These are phyloP conservation scores for Penicillium hordei DNA, from an alignment of 2,329 filamentous ascomycete species.

Conservation along the genomic window DNA sequence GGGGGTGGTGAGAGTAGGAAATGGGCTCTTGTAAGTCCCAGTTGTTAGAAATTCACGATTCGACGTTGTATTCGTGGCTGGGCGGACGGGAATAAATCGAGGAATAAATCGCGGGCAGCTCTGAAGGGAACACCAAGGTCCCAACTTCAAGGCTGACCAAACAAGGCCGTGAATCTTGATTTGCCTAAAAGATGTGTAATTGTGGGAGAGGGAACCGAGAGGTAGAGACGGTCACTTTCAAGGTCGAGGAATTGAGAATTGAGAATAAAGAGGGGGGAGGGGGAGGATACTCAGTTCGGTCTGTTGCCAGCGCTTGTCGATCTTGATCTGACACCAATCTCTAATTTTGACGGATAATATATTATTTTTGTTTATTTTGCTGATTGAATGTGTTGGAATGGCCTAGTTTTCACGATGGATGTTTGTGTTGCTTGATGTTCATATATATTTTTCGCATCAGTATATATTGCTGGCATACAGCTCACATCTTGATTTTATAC, in stretches of 20 bases:
- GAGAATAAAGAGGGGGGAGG: not conserved
- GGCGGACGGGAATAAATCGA: constrained; percentile 16
- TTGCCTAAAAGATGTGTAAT: not conserved
- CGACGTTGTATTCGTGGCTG: constrained; percentile 15
- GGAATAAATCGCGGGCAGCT: constrained; percentile 26
- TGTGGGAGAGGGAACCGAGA: not conserved
- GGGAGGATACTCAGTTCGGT: not conserved
- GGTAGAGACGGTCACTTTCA: not conserved
- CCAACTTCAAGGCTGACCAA: constrained; percentile 30
- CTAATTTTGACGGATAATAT: not conserved
- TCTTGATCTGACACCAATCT: not conserved
- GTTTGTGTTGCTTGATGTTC: not conserved
- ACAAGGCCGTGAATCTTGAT: constrained; percentile 17
- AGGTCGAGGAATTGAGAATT: not conserved
- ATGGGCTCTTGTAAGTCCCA: not conserved
- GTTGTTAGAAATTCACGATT: not conserved
- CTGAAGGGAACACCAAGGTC: constrained; percentile 28
- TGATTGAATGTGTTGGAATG: not conserved
- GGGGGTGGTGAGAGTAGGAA: not conserved
- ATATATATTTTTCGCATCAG: not conserved
- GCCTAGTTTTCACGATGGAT: not conserved
- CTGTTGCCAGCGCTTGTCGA: not conserved
- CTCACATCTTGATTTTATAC: not conserved
- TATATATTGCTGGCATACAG: too few species aligned
- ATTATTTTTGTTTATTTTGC: not conserved